phyloP scores from a whole-genome alignment of 2,329 filamentous ascomycete species.

The Alternaria panax region DNA sequence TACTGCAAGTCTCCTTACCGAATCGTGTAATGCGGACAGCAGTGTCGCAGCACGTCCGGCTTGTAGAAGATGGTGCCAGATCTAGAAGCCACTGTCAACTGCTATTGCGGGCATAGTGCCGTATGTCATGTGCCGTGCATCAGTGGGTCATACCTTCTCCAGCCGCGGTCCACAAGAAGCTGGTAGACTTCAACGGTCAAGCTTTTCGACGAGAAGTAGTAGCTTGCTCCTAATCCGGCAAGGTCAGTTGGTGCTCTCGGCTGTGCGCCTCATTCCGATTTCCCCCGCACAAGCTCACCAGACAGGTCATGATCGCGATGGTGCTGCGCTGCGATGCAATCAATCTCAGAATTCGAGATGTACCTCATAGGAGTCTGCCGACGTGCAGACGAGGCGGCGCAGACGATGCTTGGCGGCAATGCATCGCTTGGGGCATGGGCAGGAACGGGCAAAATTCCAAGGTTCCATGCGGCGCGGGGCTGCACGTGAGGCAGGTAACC shows the following conservation, averaged over 20 bases:
- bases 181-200: conserved; percentile 75
- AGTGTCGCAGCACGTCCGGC: conserved; percentile 78
- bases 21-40: conserved; percentile 91
- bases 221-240: conserved; percentile 69
- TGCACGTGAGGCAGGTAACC: conserved; percentile 37
- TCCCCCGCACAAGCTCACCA: conserved; percentile 7
- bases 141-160: conserved; percentile 68
- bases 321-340: background rate
- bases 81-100: conserved; percentile 33
- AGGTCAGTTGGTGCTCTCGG: conserved; percentile 27
- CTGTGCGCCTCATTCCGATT: conserved; percentile 14
- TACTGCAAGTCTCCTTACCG: conserved; percentile 49
- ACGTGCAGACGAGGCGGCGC: conserved; percentile 5
- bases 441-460: conserved; percentile 10
- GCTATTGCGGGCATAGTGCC: conserved; percentile 6
- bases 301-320: background rate
- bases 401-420: conserved; percentile 26
- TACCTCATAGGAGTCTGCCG: background rate
- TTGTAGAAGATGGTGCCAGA: conserved; percentile 74
- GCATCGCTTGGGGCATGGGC: conserved; percentile 16
- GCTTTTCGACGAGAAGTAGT: conserved; percentile 70
- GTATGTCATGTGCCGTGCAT: conserved; percentile 14
- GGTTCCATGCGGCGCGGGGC: conserved; percentile 25
- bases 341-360: background rate
- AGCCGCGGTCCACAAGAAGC: conserved; percentile 74